Evolutionary conservation across 306 rosid species (phyloP).

Genomic region (Morella rubra): DNA sequence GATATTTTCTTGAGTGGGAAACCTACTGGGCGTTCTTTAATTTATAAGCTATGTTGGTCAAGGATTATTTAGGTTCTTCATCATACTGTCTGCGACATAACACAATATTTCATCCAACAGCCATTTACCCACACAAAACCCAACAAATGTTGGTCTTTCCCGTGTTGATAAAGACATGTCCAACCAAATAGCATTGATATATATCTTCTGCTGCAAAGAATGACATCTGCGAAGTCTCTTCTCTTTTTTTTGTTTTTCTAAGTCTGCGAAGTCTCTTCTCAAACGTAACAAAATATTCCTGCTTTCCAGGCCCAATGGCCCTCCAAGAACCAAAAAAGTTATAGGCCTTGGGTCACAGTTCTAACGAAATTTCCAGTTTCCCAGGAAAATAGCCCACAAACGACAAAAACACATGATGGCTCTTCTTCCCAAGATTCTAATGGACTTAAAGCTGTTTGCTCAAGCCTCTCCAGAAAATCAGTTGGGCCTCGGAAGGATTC

Average conservation of each 20-base stretch:
- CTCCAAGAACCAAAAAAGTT: background rate
- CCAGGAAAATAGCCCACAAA: no score
- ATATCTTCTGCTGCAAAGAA: background rate
- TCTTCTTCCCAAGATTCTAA: background rate
- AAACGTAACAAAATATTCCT: background rate
- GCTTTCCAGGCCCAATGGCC: background rate
- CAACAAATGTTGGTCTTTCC: background rate
- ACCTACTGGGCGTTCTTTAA: background rate
- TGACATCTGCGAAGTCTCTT: background rate
- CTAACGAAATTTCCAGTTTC: background rate
- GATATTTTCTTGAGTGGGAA: background rate
- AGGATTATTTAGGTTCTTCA: background rate
- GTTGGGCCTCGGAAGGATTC: no score
- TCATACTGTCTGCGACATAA: conserved; percentile 1
- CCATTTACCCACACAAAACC: background rate
- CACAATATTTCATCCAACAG: background rate
- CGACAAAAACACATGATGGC: no score
- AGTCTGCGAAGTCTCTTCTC: background rate
- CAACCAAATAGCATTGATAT: background rate
- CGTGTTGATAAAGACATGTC: background rate
- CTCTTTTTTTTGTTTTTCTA: no score
- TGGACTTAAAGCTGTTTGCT: background rate
- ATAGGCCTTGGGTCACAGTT: background rate
- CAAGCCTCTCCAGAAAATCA: no score
- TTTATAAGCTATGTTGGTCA: background rate